Percentiles rank a stretch among this genome's conserved stretches.
Evolutionary conservation across 768 basidiomycete species (phyloP).

Genomic region (Rubroboletus satanas): DNA sequence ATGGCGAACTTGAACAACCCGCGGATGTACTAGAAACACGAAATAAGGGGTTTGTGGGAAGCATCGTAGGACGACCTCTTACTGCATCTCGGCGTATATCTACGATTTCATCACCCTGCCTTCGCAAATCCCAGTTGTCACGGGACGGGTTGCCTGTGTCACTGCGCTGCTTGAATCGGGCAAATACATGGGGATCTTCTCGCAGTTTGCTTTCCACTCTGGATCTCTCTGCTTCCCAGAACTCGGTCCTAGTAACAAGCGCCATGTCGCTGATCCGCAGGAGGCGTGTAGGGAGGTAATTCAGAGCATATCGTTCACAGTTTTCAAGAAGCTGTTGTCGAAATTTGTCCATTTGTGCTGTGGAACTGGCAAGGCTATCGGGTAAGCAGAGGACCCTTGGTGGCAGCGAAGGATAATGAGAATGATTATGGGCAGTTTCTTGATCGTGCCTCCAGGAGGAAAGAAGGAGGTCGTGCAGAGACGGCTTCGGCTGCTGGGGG

Average conservation of each 20-base stretch:
- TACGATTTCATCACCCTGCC: background rate
- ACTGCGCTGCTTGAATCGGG: background rate
- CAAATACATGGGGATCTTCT: background rate
- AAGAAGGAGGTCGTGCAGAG: background rate
- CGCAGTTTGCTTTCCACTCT: background rate
- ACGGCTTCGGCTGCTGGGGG: background rate
- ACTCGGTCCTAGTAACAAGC: constrained; percentile 9
- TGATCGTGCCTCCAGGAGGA: constrained; percentile 4
- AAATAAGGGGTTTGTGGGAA: background rate
- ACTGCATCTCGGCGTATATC: background rate
- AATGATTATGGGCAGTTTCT: background rate
- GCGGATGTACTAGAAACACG: constrained; percentile 3
- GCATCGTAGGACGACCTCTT: background rate
- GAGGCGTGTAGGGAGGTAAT: constrained; percentile 18
- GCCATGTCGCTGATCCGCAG: constrained; percentile 17
- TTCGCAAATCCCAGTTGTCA: background rate
- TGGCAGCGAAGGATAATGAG: background rate
- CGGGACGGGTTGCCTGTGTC: background rate
- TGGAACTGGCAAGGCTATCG: background rate
- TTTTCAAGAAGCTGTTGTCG: constrained; percentile 5
- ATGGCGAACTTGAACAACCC: constrained; percentile 16
- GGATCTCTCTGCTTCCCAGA: constrained; percentile 10
- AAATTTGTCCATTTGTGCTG: background rate
- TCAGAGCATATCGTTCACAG: constrained; percentile 17
- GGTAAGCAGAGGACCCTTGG: constrained; percentile 3